Evolutionary conservation across 768 basidiomycete species (phyloP).

Genomic region (Rhodosporidiobolus sp.): DNA sequence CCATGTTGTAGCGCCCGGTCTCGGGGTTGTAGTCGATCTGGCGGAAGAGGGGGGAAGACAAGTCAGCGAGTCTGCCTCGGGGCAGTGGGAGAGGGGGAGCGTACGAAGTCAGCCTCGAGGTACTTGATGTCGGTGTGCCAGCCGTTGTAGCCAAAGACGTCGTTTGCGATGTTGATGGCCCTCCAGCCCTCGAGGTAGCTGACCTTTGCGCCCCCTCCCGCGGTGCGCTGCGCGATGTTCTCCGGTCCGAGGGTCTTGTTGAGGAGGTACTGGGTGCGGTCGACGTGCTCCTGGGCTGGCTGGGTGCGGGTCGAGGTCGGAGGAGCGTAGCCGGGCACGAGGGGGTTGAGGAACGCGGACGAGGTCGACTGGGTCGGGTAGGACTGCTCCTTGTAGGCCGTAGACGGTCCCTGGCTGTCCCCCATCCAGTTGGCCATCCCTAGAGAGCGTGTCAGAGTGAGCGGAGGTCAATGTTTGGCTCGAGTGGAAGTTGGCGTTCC

Average conservation of each 20-base stretch:
- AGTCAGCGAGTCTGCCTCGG: too few species aligned
- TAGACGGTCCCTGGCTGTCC: conserved; percentile 5
- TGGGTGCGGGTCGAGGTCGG: conserved; percentile 9
- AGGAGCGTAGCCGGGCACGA: background rate
- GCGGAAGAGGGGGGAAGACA: background rate
- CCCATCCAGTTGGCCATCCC: conserved; percentile 14
- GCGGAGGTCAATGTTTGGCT: background rate
- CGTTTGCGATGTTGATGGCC: conserved; percentile 94
- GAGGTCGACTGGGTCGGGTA: background rate
- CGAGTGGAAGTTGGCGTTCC: background rate
- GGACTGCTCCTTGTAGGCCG: background rate
- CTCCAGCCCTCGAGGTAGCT: conserved; percentile 98
- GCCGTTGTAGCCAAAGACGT: conserved; percentile 93
- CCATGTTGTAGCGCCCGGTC: conserved; percentile 62
- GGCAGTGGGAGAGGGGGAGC: background rate
- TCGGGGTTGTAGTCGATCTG: conserved; percentile 74
- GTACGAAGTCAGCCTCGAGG: conserved; percentile 48
- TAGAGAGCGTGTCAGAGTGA: background rate
- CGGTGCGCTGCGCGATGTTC: conserved; percentile 81
- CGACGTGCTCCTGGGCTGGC: conserved; percentile 52
- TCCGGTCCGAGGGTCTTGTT: conserved; percentile 89
- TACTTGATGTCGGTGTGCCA: conserved; percentile 43
- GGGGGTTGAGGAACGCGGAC: background rate
- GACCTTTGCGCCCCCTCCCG: conserved; percentile 73
- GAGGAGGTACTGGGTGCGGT: conserved; percentile 72